Conservation (phyloP, 495 filamentous ascomycete genomes). For the Massariosphaeria phaeospora region DNA sequence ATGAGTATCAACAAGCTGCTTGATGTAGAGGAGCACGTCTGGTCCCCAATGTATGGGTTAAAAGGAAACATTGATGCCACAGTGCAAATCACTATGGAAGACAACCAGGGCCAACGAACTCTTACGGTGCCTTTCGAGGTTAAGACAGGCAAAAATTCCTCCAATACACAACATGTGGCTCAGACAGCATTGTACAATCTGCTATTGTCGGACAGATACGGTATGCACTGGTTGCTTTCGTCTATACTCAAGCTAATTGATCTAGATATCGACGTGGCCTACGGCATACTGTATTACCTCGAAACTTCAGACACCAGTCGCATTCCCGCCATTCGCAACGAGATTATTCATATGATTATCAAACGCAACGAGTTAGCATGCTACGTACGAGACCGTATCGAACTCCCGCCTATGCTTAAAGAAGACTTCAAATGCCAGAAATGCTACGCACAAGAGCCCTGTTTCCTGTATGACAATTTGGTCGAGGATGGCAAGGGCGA, state of each 20-base stretch:
- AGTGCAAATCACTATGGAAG: conserved; percentile 77
- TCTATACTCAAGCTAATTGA: conserved; percentile 8
- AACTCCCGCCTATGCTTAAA: conserved; percentile 80
- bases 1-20: conserved; percentile 90
- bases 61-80: conserved; percentile 99
- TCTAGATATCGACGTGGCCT: conserved; percentile 75
- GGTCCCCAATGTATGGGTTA: conserved; percentile 94
- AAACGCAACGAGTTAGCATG: conserved; percentile 85
- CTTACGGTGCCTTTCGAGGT: conserved; percentile 89
- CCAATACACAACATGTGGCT: conserved; percentile 70
- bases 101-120: conserved; percentile 55
- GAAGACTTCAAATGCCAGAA: conserved; percentile 67
- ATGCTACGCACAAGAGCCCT: conserved; percentile 83
- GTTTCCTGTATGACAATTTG: conserved; percentile 93
- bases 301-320: conserved; percentile 79
- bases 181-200: conserved; percentile 94
- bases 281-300: conserved; percentile 90
- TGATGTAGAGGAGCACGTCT: conserved; percentile 94
- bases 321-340: conserved; percentile 75
- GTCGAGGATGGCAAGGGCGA: conserved; percentile 76
- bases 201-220: conserved; percentile 87
- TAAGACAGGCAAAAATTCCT: conserved; percentile 83
- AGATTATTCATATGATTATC: conserved; percentile 92
- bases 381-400: conserved; percentile 71
- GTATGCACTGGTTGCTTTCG: conserved; percentile 39